Conservation (phyloP, 495 filamentous ascomycete species). For the Tuber brumale region DNA sequence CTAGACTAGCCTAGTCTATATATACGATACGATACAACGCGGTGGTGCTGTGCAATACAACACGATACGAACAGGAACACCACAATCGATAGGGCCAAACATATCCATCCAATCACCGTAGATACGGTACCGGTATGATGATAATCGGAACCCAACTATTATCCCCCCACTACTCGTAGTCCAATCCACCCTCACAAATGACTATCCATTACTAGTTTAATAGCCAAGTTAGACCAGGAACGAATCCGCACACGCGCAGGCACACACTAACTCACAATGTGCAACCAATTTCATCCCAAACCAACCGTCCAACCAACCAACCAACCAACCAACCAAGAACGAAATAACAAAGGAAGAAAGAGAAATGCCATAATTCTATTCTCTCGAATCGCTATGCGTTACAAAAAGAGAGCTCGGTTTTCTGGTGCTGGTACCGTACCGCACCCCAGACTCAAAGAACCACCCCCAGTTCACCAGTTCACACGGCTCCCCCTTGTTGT, state of each 20-base stretch:
- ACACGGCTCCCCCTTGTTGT: not conserved
- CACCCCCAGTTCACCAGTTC: not conserved
- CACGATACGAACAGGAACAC: not conserved
- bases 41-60: too few relatives aligned
- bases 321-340: not conserved
- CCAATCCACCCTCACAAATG: not conserved
- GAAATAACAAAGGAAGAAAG: not conserved
- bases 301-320: not conserved
- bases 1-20: not conserved
- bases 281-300: not conserved
- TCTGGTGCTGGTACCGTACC: not conserved
- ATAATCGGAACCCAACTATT: not conserved
- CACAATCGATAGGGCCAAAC: not conserved
- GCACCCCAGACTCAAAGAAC: not conserved
- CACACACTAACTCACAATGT: not conserved
- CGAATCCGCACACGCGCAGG: not conserved
- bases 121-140: not conserved
- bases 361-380: conserved; percentile 1
- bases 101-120: not conserved
- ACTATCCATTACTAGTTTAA: not conserved
- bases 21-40: not conserved
- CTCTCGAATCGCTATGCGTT: not conserved
- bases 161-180: not conserved
- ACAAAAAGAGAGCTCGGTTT: not conserved
- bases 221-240: not conserved